Evolutionary conservation across 257 asterid genomes (phyloP), one percentile per base, ranked within the genome.

Genomic region (Rubia yunnanensis): DNA sequence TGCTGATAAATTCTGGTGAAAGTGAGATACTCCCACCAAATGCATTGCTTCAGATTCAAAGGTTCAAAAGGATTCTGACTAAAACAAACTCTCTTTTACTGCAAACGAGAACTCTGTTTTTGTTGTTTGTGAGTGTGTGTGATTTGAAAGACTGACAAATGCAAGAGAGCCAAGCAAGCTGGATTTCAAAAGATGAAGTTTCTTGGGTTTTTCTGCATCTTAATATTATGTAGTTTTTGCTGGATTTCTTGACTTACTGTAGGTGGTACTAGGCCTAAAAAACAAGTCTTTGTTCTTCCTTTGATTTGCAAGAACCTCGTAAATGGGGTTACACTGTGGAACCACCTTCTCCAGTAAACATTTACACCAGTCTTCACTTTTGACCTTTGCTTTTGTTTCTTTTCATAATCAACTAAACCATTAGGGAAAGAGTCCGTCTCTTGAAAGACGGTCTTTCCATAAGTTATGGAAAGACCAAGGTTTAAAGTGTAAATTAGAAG

Each of bases 301-400:
- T 59, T 32, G 35, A 31, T 30, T 59, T 31, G 23, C 64, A 59
- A 18, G 49, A 41, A 44, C 52, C 61, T 57, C 35, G 53, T 28
- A n/a, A 62, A 62, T 70, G 64, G 69, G 30, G 67, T 48, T 17
- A 3, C 4, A 18, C 5, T 46, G 22, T 5, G 8, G 50, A 30
- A 32, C 63, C 35, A 65, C 71, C 76, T 57, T 14, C 71, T 57
- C 76, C 67, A 59, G 67, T 44, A 41, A 18, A 58, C 67, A n/a
- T 39, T 69, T 56, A 10, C 52, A 44, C 52, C 41, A 31, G n/a
- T 30, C 44, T 18, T 48, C 17, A 18, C 15, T 18, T 18, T 48
- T 50, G 57, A 7, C 23, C 56, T 50, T 3, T 1, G 7, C 49
- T 41, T 46, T 46, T 13, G 8, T 46, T 49, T 24, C 22, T 53